Evolutionary conservation across 257 asterid species (phyloP), one percentile per base, ranked within the genome.

Genomic region (Schizonepeta tenuifolia): DNA sequence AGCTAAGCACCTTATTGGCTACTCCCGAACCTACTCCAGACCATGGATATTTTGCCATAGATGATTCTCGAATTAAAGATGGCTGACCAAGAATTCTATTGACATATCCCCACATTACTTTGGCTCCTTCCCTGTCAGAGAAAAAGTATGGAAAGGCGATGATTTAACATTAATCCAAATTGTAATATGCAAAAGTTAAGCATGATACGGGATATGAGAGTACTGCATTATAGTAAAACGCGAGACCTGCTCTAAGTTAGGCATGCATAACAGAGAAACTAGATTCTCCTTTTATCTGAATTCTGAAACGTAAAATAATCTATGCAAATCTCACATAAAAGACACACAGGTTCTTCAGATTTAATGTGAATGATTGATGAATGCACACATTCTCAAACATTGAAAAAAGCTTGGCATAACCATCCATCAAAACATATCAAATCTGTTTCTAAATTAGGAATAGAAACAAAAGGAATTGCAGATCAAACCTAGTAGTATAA

Each of bases 61-160:
- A 95, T 65, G 99, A 95, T 81, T 95, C 99, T 67, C 99, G 92
- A 86, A 95, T 95, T 74, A 95, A 85, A 75, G 99, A 95, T 69
- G 99, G 99, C 80, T 92, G 99, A 54, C 99, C 99, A 66, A 95
- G 96, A 75, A 95, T 92, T 77, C 99, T 83, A 81, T 95, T 92
- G 68, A 95, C 67, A 74, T 95, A 92, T 67, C 97, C 98, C 99
- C 99, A 95, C 55, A 83, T 88, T 69, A 95, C 99, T 75, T 87
- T 83, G 9, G 99, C 84, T 69, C 99, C 99, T 90, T 95, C 98
- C 94, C 99, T 95, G 88, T 59, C 61, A 79, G 70, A 28, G 67
- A 74, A 41, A 31, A 74, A 50, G 70, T 49, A 67, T 62, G 54
- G 31, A 49, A 17, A 28, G 3, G 44, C 6, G 3, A 46, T 24